Evolutionary conservation across 2,329 filamentous ascomycete species (phyloP), one percentile per base, ranked within the genome.

Genomic region (Pseudogymnoascus sp.): DNA sequence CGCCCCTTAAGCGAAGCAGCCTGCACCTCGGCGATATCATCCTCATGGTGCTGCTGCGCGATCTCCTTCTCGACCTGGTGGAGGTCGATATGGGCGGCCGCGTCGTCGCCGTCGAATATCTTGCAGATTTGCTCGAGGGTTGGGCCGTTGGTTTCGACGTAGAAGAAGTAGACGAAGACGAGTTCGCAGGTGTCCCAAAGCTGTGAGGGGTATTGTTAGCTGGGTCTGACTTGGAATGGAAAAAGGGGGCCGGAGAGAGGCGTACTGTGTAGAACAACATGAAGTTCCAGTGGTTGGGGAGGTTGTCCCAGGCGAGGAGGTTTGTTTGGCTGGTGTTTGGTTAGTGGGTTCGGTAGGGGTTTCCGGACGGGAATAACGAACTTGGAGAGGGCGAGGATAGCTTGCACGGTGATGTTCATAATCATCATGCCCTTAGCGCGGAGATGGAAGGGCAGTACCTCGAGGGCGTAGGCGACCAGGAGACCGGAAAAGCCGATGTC

Each of bases 91-190:
- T 82, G 78, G 5, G 79, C 81, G 11, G 83, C 79, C 18, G 82
- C 83, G 35, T 82, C 77, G 28, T 85, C 81, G 40, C 86, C 88
- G 68, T 90, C 87, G 69, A 90, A 90, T 71, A 90, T 88, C 69
- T 83, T 82, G 55, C 87, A 84, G 65, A 89, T 81, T 71, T 89
- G 86, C 71, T 90, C 88, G 0, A 90, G 83, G 1, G 87, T 89
- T 0, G 86, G 85, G 3, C 87, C 87, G 69, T 84, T 85, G 16
- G 88, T 90, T 76, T 91, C 88, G 62, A 88, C 81, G 71, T 86
- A 88, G 72, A 88, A 81, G 77, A 85, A 85, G 74, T 81, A 87
- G 37, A 88, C 84, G 67, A 88, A 86, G 55, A 83, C 65, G 52
- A 87, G 75, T 73, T 88, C 83, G 69, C 80, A 72, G 55, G 81